These are phyloP conservation scores for Geosmithia putterillii DNA, from an alignment of 2,329 filamentous ascomycete genomes.

Conservation along the genomic window DNA sequence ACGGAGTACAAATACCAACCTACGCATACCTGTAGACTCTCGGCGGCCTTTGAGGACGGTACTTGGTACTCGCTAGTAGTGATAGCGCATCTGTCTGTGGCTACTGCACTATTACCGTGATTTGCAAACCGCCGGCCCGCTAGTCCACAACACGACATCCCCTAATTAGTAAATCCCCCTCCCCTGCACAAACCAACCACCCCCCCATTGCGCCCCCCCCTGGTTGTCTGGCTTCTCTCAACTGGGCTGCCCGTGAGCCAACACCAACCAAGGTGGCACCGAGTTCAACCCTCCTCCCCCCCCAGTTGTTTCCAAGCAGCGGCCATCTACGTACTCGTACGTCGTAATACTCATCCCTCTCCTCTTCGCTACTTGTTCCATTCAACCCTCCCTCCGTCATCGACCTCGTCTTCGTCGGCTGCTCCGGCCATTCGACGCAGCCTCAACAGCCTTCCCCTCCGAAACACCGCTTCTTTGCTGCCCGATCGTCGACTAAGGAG, in stretches of 20 bases:
- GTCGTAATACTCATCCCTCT: neutral
- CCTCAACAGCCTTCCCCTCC: neutral
- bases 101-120: neutral
- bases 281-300: neutral
- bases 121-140: neutral
- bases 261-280: neutral
- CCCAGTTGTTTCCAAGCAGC: neutral
- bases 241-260: neutral
- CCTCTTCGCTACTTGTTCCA: neutral
- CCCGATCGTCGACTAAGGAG: neutral
- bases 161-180: neutral
- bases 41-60: no score
- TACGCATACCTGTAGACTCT: no score
- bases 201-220: neutral
- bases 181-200: neutral
- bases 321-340: no score
- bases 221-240: neutral
- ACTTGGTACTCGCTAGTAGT: neutral
- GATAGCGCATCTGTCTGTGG: neutral
- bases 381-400: neutral
- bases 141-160: neutral
- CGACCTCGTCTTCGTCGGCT: neutral
- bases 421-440: neutral
- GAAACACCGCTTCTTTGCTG: neutral
- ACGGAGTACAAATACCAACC: no score